Conservation (phyloP, 1,284 basidiomycete species). For the Schizophyllum commune region DNA sequence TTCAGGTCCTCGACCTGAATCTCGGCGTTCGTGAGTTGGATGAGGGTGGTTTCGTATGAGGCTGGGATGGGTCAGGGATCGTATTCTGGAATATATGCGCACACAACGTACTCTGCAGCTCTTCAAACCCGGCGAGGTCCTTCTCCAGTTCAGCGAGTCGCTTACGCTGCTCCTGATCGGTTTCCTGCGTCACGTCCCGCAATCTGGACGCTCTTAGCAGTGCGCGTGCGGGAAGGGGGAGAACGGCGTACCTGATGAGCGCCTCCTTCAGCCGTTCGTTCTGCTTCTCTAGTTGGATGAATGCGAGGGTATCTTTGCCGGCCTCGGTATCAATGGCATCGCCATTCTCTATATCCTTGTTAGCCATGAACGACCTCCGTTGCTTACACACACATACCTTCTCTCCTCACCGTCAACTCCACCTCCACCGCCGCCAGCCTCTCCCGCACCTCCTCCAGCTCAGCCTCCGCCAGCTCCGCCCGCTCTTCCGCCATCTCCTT, state of each 20-base stretch:
- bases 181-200: constrained; percentile 83
- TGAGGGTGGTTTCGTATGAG: constrained; percentile 72
- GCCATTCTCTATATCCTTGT: constrained; percentile 1
- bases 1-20: constrained; percentile 92
- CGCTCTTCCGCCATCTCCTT: constrained; percentile 97
- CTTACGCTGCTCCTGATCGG: constrained; percentile 77
- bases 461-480: constrained; percentile 72
- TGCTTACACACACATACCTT: constrained; percentile 26
- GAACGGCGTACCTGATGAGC: constrained; percentile 61
- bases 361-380: background rate
- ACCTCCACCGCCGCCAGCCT: constrained; percentile 76
- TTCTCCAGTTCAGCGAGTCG: constrained; percentile 87
- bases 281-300: constrained; percentile 92
- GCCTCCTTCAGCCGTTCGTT: constrained; percentile 95
- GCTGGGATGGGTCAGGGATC: constrained; percentile 38
- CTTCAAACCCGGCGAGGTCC: constrained; percentile 66
- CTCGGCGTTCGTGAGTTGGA: constrained; percentile 81
- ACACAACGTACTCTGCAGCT: constrained; percentile 67
- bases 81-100: too few species aligned
- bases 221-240: too few species aligned
- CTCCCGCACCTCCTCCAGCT: constrained; percentile 75
- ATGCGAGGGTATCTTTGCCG: constrained; percentile 65
- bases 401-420: constrained; percentile 73
- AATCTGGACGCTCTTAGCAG: constrained; percentile 38
- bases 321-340: constrained; percentile 17